Conservation (phyloP, 2,329 filamentous ascomycete species). For the Aspergillus terreus region DNA sequence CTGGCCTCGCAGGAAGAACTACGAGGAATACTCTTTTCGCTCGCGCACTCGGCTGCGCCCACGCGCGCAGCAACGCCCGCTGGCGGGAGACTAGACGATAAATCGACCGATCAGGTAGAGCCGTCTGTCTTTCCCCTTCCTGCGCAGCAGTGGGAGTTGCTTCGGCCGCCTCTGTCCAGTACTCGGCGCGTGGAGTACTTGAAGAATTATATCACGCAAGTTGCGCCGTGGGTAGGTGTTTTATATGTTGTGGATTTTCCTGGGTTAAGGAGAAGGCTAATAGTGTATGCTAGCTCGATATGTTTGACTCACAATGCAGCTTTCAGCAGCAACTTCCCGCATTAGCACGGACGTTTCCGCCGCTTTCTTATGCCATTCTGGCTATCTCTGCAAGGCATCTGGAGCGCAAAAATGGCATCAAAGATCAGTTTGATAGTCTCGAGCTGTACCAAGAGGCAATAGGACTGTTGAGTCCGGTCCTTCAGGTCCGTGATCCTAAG, state of each 20-base stretch:
- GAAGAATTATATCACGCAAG: slow-evolving; percentile 51
- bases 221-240: slow-evolving; percentile 49
- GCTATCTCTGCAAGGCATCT: slow-evolving; percentile 53
- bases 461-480: slow-evolving; percentile 44
- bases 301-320: slow-evolving; percentile 52
- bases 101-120: neutral
- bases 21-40: slow-evolving; percentile 42
- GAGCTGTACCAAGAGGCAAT: slow-evolving; percentile 54
- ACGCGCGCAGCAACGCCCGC: slow-evolving; percentile 38
- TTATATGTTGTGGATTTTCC: neutral
- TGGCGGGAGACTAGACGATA: slow-evolving; percentile 9
- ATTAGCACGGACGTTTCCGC: slow-evolving; percentile 44
- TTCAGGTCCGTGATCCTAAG: slow-evolving; percentile 47
- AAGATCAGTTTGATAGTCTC: slow-evolving; percentile 48
- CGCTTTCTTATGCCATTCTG: slow-evolving; percentile 49
- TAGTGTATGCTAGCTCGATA: slow-evolving; percentile 47
- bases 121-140: slow-evolving; percentile 2
- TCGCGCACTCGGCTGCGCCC: slow-evolving; percentile 43
- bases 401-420: slow-evolving; percentile 47
- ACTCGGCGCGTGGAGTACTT: slow-evolving; percentile 38
- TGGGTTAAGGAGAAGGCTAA: neutral
- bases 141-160: slow-evolving; percentile 2
- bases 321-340: slow-evolving; percentile 52
- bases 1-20: slow-evolving; percentile 46
- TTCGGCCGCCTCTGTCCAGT: slow-evolving; percentile 27